A percentile compares a stretch with the other conserved stretches of the same genome.
phyloP scores from a whole-genome alignment of 2,329 filamentous ascomycete species.

The Mycosphaerelloides madeirae region DNA sequence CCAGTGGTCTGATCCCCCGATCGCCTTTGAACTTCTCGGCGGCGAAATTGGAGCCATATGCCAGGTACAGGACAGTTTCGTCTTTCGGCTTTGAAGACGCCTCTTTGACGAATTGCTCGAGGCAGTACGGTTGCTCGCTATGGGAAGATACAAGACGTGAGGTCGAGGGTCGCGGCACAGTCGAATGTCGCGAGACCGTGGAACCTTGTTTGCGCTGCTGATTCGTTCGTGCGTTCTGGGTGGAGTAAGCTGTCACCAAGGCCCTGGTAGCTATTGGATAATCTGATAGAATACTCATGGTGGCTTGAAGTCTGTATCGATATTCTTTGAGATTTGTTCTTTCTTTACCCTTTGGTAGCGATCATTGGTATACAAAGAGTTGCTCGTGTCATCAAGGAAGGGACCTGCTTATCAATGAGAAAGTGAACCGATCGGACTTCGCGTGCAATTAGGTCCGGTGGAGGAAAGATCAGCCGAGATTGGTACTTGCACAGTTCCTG shows the following conservation, averaged over 20 bases:
- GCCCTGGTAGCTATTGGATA: conserved; percentile 5
- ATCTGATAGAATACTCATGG: conserved; percentile 1
- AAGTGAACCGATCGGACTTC: no score
- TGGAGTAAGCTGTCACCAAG: conserved; percentile 18
- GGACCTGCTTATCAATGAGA: no score
- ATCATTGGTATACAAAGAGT: no score
- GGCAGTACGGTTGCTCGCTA: conserved; percentile 18
- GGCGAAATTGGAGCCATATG: conserved; percentile 87
- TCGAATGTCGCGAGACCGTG: not conserved
- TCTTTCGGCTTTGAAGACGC: conserved; percentile 5
- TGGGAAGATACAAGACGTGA: conserved; percentile 18
- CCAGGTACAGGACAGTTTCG: conserved; percentile 42
- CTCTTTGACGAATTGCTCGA: conserved; percentile 18
- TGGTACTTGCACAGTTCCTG: no score
- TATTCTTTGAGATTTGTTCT: no score
- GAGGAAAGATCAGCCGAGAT: no score
- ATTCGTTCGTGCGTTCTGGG: conserved; percentile 14
- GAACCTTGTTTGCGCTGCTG: conserved; percentile 1
- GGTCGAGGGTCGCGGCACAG: conserved; percentile 9
- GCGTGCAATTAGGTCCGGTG: no score
- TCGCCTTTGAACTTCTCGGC: conserved; percentile 72
- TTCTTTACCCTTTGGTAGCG: no score
- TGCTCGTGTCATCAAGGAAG: no score
- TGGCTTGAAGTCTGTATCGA: not conserved
- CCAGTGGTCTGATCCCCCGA: conserved; percentile 76